Conservation (phyloP, 805 yeast species). For the Saccharomycopsis microspora region DNA sequence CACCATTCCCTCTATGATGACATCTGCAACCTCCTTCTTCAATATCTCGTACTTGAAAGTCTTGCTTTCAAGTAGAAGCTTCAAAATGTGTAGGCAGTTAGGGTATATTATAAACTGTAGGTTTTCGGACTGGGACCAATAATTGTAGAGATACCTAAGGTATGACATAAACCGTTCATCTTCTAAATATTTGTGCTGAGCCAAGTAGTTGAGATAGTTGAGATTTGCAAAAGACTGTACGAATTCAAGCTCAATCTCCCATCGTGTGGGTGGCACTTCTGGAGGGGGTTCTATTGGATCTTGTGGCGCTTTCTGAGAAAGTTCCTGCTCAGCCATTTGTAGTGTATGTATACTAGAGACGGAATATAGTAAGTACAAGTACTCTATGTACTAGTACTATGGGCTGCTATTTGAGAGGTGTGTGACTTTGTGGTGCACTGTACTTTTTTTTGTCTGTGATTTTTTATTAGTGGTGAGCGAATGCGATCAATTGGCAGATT, state of each 20-base stretch:
- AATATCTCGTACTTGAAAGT: conserved; percentile 12
- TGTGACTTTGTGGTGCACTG: too few species aligned
- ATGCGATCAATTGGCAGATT: too few species aligned
- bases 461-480: too few species aligned
- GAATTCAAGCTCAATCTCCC: conserved; percentile 75
- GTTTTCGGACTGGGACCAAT: conserved; percentile 63
- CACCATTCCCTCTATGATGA: conserved; percentile 12
- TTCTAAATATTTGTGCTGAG: conserved; percentile 59
- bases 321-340: too few species aligned
- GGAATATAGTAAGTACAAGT: too few species aligned
- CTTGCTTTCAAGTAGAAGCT: conserved; percentile 24
- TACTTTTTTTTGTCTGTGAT: too few species aligned
- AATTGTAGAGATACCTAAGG: conserved; percentile 50
- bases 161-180: conserved; percentile 53
- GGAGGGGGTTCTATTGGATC: not conserved
- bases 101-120: conserved; percentile 60
- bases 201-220: conserved; percentile 60
- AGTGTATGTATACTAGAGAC: too few species aligned
- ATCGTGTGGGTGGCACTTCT: conserved; percentile 45
- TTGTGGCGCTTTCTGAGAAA: not conserved
- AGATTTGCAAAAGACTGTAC: conserved; percentile 72
- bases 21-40: conserved; percentile 13
- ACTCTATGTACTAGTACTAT: too few species aligned
- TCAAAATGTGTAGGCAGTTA: conserved; percentile 60
- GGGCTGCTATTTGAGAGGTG: too few species aligned